Percentiles rank a stretch among this genome's conserved stretches.
These are phyloP conservation scores for Neocucurbitaria cava DNA, from an alignment of 2,329 filamentous ascomycete genomes.

Conservation along the genomic window DNA sequence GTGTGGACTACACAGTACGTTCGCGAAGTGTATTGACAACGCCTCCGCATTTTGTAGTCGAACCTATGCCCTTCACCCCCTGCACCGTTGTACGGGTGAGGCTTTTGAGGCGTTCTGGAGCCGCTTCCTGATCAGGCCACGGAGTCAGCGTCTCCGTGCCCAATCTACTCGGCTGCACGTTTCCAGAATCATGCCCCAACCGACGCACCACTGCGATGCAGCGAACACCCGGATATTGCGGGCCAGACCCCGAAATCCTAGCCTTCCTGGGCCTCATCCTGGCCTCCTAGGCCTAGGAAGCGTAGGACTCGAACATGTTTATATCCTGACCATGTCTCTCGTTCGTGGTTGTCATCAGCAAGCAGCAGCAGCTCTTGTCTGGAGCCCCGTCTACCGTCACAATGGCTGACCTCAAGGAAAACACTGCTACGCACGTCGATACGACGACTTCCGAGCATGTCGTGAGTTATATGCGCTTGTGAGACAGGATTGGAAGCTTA, in stretches of 20 bases:
- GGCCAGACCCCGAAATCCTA: constrained; percentile 11
- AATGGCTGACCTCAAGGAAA: constrained; percentile 25
- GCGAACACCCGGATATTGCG: constrained; percentile 22
- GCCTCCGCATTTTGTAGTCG: neutral
- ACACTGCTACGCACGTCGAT: constrained; percentile 9
- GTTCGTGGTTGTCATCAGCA: constrained; percentile 12
- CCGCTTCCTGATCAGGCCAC: constrained; percentile 8
- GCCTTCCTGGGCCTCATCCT: constrained; percentile 1
- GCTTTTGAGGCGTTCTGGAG: constrained; percentile 4
- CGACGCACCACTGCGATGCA: constrained; percentile 9
- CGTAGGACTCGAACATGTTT: constrained; percentile 12
- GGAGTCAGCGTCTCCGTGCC: constrained; percentile 8
- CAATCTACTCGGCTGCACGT: constrained; percentile 5
- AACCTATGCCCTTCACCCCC: neutral
- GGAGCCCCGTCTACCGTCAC: constrained; percentile 10
- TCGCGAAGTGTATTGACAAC: neutral
- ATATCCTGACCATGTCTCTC: constrained; percentile 18
- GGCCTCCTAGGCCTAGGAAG: neutral
- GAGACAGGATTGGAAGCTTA: neutral
- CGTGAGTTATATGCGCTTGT: constrained; percentile 8
- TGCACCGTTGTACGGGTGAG: constrained; percentile 8
- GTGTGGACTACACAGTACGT: neutral
- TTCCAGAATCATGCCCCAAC: constrained; percentile 18
- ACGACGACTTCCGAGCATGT: constrained; percentile 20
- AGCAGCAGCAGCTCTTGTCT: constrained; percentile 7